phyloP scores from a whole-genome alignment of 495 filamentous ascomycete species.

The Penicillium odoratum region DNA sequence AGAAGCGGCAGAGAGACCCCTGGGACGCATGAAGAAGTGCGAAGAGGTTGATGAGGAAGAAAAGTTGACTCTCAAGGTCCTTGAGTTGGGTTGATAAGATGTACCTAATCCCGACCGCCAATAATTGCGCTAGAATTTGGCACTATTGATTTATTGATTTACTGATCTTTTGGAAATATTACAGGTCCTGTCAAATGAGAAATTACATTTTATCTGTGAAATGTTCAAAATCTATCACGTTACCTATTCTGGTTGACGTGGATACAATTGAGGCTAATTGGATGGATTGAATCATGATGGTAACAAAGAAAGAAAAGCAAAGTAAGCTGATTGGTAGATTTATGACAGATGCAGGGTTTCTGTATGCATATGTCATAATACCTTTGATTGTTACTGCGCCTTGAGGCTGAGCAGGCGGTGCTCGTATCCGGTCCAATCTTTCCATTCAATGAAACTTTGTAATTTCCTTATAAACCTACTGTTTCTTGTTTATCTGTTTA shows the following conservation, averaged over 20 bases:
- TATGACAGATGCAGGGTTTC: too few relatives aligned
- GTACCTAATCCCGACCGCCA: constrained; percentile 11
- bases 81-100: neutral
- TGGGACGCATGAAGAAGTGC: constrained; percentile 28
- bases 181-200: too few relatives aligned
- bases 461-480: neutral
- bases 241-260: neutral
- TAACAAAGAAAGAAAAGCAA: too few relatives aligned
- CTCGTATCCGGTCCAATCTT: neutral
- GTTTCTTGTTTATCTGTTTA: neutral
- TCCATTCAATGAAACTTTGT: neutral
- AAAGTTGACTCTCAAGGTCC: constrained; percentile 7
- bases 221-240: too few relatives aligned
- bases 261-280: neutral
- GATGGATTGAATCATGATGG: neutral
- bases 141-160: neutral
- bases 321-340: neutral
- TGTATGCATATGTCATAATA: neutral
- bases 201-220: too few relatives aligned
- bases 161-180: neutral
- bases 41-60: constrained; percentile 8
- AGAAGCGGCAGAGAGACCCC: constrained; percentile 43
- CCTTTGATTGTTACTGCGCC: neutral
- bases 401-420: neutral
- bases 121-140: constrained; percentile 1